A percentile compares a stretch with the other conserved stretches of the same genome.
These are phyloP conservation scores for Leccinum broughii DNA, from an alignment of 768 basidiomycete species.

Conservation along the genomic window DNA sequence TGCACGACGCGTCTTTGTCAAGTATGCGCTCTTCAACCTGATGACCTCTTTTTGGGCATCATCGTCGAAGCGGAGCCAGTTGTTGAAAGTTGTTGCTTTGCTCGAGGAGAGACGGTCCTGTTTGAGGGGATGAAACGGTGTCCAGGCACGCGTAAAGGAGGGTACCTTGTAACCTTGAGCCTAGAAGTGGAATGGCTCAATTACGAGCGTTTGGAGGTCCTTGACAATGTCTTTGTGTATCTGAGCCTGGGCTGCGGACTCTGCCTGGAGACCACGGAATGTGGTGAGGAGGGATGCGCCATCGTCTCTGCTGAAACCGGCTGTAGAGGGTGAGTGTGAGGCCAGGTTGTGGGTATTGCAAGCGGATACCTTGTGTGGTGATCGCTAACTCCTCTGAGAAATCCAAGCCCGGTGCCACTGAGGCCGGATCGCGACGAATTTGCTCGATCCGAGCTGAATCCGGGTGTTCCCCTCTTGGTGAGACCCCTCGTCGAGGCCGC, in stretches of 20 bases:
- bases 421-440: too few species aligned
- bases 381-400: conserved; percentile 27
- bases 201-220: conserved; percentile 74
- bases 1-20: conserved; percentile 75
- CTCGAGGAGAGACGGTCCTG: conserved; percentile 66
- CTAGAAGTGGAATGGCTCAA: conserved; percentile 82
- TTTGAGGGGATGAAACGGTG: conserved; percentile 15
- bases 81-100: conserved; percentile 57
- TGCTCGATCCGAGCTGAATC: too few species aligned
- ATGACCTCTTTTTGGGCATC: conserved; percentile 61
- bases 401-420: too few species aligned
- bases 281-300: conserved; percentile 80
- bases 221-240: conserved; percentile 69
- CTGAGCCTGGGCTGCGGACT: conserved; percentile 71
- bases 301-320: conserved; percentile 77
- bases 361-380: conserved; percentile 47
- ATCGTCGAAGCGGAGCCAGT: conserved; percentile 72
- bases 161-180: conserved; percentile 68
- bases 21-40: conserved; percentile 76
- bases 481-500: too few species aligned
- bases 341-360: background rate
- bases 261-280: conserved; percentile 77
- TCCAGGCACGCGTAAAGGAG: conserved; percentile 5
- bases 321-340: conserved; percentile 38
- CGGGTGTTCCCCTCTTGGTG: too few species aligned